Percentiles rank a stretch among this genome's conserved stretches.
phyloP scores from a whole-genome alignment of 495 filamentous ascomycete species.

The Trichoderma parareesei region DNA sequence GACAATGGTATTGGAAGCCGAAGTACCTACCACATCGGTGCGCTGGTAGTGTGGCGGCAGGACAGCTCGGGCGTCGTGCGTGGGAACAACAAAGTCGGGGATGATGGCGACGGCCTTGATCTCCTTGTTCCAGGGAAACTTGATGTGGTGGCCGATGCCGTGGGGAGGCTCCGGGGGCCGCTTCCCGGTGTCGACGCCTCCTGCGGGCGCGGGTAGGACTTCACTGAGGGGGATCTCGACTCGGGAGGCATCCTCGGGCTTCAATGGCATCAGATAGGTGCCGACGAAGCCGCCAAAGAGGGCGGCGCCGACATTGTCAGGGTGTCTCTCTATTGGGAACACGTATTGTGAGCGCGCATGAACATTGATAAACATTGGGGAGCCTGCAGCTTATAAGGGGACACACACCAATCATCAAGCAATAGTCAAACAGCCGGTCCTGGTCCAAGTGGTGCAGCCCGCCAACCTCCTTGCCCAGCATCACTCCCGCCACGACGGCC shows the following conservation, averaged over 20 bases:
- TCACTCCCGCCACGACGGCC: slow-evolving; percentile 88
- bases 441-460: slow-evolving; percentile 66
- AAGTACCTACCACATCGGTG: slow-evolving; percentile 60
- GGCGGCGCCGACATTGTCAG: slow-evolving; percentile 92
- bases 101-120: slow-evolving; percentile 95
- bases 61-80: slow-evolving; percentile 75
- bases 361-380: not conserved
- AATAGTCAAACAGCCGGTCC: slow-evolving; percentile 85
- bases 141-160: slow-evolving; percentile 86
- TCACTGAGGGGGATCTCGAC: slow-evolving; percentile 94
- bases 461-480: slow-evolving; percentile 84
- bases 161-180: slow-evolving; percentile 78
- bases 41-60: slow-evolving; percentile 68
- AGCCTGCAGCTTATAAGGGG: not conserved
- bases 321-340: slow-evolving; percentile 66
- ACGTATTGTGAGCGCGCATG: slow-evolving; percentile 11
- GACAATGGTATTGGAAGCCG: not conserved
- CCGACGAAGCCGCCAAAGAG: slow-evolving; percentile 96
- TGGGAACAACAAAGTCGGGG: slow-evolving; percentile 87
- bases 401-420: slow-evolving; percentile 73
- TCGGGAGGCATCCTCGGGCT: slow-evolving; percentile 72
- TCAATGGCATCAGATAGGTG: slow-evolving; percentile 84
- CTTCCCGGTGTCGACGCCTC: slow-evolving; percentile 78
- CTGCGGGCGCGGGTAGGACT: slow-evolving; percentile 77
- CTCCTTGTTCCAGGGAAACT: slow-evolving; percentile 83